These are phyloP conservation scores for Globisporangium rhizosaccharum DNA, from an alignment of 352 stramenopile species.

Conservation along the genomic window DNA sequence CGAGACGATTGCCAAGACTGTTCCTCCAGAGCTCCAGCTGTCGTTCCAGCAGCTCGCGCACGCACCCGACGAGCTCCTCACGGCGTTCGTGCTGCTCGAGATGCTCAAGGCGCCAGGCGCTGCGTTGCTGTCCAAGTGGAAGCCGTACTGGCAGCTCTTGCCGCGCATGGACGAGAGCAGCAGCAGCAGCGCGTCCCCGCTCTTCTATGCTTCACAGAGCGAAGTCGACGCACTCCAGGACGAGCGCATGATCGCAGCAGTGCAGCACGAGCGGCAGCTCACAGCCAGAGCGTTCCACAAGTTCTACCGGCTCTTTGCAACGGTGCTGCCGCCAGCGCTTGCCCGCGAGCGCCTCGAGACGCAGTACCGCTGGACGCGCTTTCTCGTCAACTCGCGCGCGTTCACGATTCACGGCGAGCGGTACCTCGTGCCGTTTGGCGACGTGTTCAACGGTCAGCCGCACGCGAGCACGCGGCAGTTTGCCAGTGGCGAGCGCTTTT, in stretches of 20 bases:
- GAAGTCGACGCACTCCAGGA: constrained; percentile 41
- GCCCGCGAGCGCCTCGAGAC: constrained; percentile 1
- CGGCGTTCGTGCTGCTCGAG: constrained; percentile 59
- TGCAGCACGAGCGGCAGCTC: constrained; percentile 20
- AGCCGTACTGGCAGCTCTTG: constrained; percentile 47
- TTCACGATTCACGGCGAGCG: constrained; percentile 74
- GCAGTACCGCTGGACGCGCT: constrained; percentile 41
- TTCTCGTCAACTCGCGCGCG: constrained; percentile 67
- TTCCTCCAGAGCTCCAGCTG: constrained; percentile 20
- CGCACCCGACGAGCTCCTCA: constrained; percentile 47
- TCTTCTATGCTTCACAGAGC: constrained; percentile 26
- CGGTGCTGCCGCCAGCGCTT: background rate
- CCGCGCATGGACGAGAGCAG: constrained; percentile 8
- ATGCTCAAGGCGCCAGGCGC: constrained; percentile 20
- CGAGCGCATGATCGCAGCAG: constrained; percentile 27
- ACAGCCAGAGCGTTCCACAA: constrained; percentile 26
- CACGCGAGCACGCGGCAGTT: constrained; percentile 22
- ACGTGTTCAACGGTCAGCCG: constrained; percentile 80
- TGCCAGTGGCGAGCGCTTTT: constrained; percentile 48
- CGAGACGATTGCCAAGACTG: constrained; percentile 26
- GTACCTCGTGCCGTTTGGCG: constrained; percentile 80
- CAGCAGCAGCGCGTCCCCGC: constrained; percentile 18
- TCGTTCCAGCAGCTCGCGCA: constrained; percentile 30
- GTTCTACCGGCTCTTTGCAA: constrained; percentile 39
- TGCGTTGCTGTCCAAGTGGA: constrained; percentile 29